Evolutionary conservation across 768 basidiomycete genomes (phyloP).

Genomic region (Dacryopinax primogenitus): DNA sequence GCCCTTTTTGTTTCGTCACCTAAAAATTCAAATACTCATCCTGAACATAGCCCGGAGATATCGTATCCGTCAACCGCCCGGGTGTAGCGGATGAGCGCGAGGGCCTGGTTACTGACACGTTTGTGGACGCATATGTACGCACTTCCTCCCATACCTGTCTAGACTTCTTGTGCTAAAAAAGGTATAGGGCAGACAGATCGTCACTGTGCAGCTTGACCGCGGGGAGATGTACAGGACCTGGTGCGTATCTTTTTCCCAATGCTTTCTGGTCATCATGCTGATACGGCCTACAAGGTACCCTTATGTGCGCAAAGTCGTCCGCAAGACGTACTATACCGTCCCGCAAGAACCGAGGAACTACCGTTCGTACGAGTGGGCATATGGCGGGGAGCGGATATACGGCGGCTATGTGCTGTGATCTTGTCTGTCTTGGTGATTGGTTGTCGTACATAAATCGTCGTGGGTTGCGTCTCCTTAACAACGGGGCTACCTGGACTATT

Average conservation of each 20-base stretch:
- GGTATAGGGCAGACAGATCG: slow-evolving; percentile 62
- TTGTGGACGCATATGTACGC: slow-evolving; percentile 56
- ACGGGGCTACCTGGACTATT: no score
- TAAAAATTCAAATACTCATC: not conserved
- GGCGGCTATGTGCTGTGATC: no score
- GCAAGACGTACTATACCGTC: slow-evolving; percentile 7
- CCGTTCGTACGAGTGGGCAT: not conserved
- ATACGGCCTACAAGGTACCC: not conserved
- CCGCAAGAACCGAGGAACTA: not conserved
- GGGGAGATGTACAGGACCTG: slow-evolving; percentile 56
- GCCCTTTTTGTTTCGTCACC: slow-evolving; percentile 6
- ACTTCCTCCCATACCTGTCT: not conserved
- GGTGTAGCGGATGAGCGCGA: slow-evolving; percentile 47
- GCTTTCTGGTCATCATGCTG: not conserved
- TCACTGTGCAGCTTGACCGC: slow-evolving; percentile 68
- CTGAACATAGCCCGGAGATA: slow-evolving; percentile 42
- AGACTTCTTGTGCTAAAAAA: not conserved
- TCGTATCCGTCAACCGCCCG: slow-evolving; percentile 62
- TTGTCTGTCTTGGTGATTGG: no score
- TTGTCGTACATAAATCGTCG: no score
- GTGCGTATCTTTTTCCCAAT: slow-evolving; percentile 25
- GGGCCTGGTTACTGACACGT: slow-evolving; percentile 67
- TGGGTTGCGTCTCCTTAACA: no score
- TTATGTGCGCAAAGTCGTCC: not conserved
- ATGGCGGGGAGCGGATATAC: no score